Evolutionary conservation across 1,284 basidiomycete species (phyloP).

Genomic region (Trametes pubescens): DNA sequence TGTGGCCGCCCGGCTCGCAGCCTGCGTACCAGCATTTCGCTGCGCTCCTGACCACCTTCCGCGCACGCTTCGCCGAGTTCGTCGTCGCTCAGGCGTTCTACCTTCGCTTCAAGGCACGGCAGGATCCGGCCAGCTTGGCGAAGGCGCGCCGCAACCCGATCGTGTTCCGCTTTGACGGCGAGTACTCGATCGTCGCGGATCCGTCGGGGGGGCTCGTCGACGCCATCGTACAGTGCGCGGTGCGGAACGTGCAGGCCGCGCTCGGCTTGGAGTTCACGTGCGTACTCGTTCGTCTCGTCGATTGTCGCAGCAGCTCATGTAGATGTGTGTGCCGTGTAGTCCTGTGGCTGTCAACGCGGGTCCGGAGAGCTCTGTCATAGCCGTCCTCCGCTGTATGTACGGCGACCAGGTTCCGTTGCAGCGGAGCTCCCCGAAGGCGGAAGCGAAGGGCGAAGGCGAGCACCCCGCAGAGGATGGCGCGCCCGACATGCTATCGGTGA

Average conservation of each 20-base stretch:
- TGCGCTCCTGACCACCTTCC: slow-evolving; percentile 49
- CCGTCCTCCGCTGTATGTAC: slow-evolving; percentile 19
- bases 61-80: slow-evolving; percentile 48
- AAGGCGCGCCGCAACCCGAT: slow-evolving; percentile 30
- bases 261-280: slow-evolving; percentile 52
- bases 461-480: not conserved
- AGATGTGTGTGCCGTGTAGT: slow-evolving; percentile 13
- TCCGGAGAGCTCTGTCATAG: slow-evolving; percentile 26
- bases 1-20: slow-evolving; percentile 22
- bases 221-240: slow-evolving; percentile 43
- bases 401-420: slow-evolving; percentile 9
- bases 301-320: not conserved
- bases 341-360: slow-evolving; percentile 25
- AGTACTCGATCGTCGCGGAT: slow-evolving; percentile 58
- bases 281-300: slow-evolving; percentile 26
- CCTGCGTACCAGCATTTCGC: slow-evolving; percentile 50
- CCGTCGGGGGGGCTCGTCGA: slow-evolving; percentile 50
- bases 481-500: not conserved
- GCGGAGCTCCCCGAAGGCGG: slow-evolving; percentile 19
- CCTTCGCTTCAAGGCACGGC: slow-evolving; percentile 41
- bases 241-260: slow-evolving; percentile 47
- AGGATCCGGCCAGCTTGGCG: slow-evolving; percentile 13
- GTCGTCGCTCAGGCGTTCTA: slow-evolving; percentile 51
- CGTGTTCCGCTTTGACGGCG: slow-evolving; percentile 60
- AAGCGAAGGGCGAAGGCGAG: not conserved